Evolutionary conservation across 2,329 filamentous ascomycete genomes (phyloP), one percentile per base, ranked within the genome.

Genomic region (Paracoccidioides brasiliensis): DNA sequence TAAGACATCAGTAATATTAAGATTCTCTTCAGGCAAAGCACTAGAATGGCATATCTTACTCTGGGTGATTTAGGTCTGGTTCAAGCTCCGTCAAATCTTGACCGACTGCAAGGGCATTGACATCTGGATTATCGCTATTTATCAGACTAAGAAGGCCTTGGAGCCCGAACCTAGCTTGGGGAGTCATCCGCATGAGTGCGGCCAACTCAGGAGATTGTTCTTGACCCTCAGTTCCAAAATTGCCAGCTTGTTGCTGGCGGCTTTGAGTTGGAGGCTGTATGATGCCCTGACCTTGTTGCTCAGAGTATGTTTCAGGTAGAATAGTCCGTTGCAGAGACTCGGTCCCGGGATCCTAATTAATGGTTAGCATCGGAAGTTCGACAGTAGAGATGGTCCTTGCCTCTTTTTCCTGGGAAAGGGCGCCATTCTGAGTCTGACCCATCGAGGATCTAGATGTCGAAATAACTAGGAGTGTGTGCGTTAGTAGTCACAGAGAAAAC

Each of bases 51-150:
- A 46, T 49, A 54, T 58, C 76, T 68, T 74, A 81, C 79, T 82
- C 79, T 57, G 78, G 76, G 58, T 79, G 77, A 61, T 83, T 83
- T 56, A 85, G 70, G 64, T 85, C 81, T 60, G 86, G 71, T 32
- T 82, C 83, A 28, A 86, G 69, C 6, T 78, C 78, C 64, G 79
- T 82, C 58, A 85, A 67, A 65, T 85, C 82, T 65, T 84, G 80
- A 12, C 83, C 83, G 59, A 82, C 74, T 33, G 81, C 78, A 54
- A 84, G 72, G 57, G 69, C 71, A n/a, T 72, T 71, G 48, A 76
- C 68, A 66, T 76, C 80, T 12, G 74, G 73, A 62, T 72, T 79
- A 58, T 78, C 78, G 58, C 74, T 72, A 54, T 75, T 76, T 59
- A 80, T 79, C 75, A 77, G 80, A 41, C 74, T 76, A 44, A 82